phyloP scores from a whole-genome alignment of 129 eudicot genomes.

The Helianthus tuberosus region DNA sequence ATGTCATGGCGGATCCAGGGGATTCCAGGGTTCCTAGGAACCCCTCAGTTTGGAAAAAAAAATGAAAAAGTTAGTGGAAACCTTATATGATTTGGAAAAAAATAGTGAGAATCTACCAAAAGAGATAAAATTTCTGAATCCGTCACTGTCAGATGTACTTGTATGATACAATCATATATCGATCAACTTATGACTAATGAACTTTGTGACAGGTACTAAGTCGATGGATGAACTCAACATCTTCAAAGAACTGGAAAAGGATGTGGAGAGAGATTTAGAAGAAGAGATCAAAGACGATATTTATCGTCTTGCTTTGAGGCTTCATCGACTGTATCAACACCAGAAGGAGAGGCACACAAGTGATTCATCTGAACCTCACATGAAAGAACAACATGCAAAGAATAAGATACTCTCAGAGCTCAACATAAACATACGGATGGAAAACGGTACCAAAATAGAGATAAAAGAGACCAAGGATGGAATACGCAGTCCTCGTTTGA shows the following conservation, averaged over 20 bases:
- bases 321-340: slow-evolving; percentile 72
- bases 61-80: too few species aligned
- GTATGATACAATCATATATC: neutral
- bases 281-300: slow-evolving; percentile 82
- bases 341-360: slow-evolving; percentile 41
- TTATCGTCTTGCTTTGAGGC: slow-evolving; percentile 58
- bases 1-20: too few species aligned
- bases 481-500: slow-evolving; percentile 14
- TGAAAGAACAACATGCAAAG: slow-evolving; percentile 9
- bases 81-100: too few species aligned
- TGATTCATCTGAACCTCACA: neutral
- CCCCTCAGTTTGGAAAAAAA: too few species aligned
- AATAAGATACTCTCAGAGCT: slow-evolving; percentile 46
- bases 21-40: too few species aligned
- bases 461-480: slow-evolving; percentile 58
- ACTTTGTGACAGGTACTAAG: slow-evolving; percentile 32
- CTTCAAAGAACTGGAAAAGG: slow-evolving; percentile 63
- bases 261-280: slow-evolving; percentile 67
- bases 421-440: slow-evolving; percentile 66
- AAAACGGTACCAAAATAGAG: slow-evolving; percentile 63
- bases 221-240: slow-evolving; percentile 56
- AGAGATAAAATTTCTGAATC: too few species aligned
- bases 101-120: too few species aligned
- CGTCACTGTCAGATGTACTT: too few species aligned
- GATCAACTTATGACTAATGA: neutral